These are phyloP conservation scores for Aspergillus quadrilineatus DNA, from an alignment of 2,329 filamentous ascomycete species.

Conservation along the genomic window DNA sequence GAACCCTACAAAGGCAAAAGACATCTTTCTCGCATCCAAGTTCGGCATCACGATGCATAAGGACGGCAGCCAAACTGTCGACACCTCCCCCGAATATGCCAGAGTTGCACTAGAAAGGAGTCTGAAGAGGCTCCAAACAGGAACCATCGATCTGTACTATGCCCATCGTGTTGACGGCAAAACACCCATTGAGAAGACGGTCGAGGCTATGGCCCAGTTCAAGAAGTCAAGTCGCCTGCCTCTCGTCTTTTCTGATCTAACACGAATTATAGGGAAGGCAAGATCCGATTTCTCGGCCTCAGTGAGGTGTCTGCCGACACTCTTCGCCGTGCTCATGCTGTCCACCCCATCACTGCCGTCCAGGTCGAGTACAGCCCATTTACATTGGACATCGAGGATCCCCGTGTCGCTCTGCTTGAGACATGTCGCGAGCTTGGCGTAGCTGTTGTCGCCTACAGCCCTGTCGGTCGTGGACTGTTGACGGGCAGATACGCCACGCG, in stretches of 20 bases:
- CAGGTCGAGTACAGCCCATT: conserved; percentile 57
- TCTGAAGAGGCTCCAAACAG: conserved; percentile 42
- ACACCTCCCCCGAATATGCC: not conserved
- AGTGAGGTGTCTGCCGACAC: conserved; percentile 51
- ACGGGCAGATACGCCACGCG: conserved; percentile 41
- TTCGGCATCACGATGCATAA: conserved; percentile 43
- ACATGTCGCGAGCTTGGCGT: conserved; percentile 36
- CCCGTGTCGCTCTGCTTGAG: conserved; percentile 24
- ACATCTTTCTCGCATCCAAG: conserved; percentile 57
- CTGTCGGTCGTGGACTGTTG: conserved; percentile 47
- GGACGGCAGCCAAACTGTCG: conserved; percentile 38
- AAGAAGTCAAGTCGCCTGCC: conserved; percentile 35
- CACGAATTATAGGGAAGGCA: conserved; percentile 36
- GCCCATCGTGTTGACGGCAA: conserved; percentile 45
- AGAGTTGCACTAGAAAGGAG: conserved; percentile 36
- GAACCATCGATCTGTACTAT: conserved; percentile 51
- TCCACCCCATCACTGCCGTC: conserved; percentile 52
- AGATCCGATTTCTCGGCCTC: conserved; percentile 55
- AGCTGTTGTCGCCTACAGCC: conserved; percentile 44
- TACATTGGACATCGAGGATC: conserved; percentile 49
- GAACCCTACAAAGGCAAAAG: conserved; percentile 43
- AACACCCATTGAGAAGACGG: conserved; percentile 40
- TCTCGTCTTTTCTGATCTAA: not conserved
- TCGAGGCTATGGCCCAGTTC: conserved; percentile 46
- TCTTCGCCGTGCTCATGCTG: conserved; percentile 50